phyloP scores from a whole-genome alignment of 352 stramenopile genomes.

The Phytophthora foliorum region DNA sequence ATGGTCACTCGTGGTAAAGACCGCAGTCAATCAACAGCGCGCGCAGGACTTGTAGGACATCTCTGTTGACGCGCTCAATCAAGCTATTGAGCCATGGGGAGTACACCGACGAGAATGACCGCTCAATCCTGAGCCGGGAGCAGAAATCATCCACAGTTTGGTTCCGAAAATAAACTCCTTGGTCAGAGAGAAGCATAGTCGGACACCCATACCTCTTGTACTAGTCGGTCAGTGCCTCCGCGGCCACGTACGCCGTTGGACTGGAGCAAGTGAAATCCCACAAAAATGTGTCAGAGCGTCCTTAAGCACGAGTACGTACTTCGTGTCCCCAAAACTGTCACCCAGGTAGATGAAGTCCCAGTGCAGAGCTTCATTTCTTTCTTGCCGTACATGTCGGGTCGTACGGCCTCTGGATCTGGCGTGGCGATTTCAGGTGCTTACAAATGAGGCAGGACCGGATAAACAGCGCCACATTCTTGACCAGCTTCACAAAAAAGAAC shows the following conservation, averaged over 20 bases:
- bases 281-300: slow-evolving; percentile 7
- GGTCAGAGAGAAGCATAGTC: background rate
- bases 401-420: background rate
- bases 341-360: slow-evolving; percentile 2
- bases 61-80: slow-evolving; percentile 8
- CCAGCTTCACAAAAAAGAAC: slow-evolving; percentile 6
- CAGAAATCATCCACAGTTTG: background rate
- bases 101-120: slow-evolving; percentile 11
- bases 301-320: background rate
- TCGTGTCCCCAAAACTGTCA: background rate
- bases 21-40: slow-evolving; percentile 13
- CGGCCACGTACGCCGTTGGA: slow-evolving; percentile 2
- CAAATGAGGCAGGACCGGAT: background rate
- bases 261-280: slow-evolving; percentile 6
- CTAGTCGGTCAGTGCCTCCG: background rate
- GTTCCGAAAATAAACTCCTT: slow-evolving; percentile 5
- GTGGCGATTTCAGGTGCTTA: slow-evolving; percentile 3
- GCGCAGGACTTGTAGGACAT: slow-evolving; percentile 12
- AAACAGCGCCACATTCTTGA: slow-evolving; percentile 5
- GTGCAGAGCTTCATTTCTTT: slow-evolving; percentile 9
- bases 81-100: background rate
- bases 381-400: background rate
- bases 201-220: slow-evolving; percentile 5
- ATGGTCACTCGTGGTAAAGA: background rate
- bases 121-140: slow-evolving; percentile 6